Conservation (phyloP, 352 stramenopile genomes). For the Globisporangium nodosum region DNA sequence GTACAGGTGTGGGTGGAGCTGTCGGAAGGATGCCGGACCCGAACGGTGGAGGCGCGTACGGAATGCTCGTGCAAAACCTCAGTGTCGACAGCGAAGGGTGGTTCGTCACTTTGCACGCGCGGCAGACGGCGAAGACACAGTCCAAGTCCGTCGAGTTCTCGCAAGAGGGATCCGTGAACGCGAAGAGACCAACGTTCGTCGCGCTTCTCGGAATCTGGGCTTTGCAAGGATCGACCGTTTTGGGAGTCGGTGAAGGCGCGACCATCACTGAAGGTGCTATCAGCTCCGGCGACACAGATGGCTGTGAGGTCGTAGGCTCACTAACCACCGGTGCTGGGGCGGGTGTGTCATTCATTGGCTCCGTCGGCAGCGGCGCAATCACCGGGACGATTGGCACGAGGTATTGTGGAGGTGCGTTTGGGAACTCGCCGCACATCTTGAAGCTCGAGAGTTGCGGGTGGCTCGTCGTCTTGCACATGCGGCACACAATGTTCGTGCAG, state of each 20-base stretch:
- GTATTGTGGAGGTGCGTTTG: background rate
- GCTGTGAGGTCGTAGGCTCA: background rate
- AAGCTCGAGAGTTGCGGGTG: background rate
- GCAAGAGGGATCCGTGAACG: conserved; percentile 3
- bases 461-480: background rate
- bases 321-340: background rate
- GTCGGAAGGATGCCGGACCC: background rate
- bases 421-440: background rate
- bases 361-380: background rate
- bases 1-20: background rate
- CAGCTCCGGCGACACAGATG: background rate
- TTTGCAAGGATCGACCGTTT: conserved; percentile 1
- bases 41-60: conserved; percentile 2
- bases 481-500: conserved; percentile 1
- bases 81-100: background rate
- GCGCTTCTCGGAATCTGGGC: background rate
- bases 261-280: background rate
- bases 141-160: background rate
- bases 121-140: conserved; percentile 1
- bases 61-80: background rate
- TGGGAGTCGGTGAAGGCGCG: background rate
- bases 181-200: conserved; percentile 1
- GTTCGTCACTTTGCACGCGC: conserved; percentile 1
- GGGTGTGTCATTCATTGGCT: background rate
- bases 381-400: too few species aligned